These are phyloP conservation scores for Hygrophila difformis DNA, from an alignment of 257 asterid species.

Conservation along the genomic window DNA sequence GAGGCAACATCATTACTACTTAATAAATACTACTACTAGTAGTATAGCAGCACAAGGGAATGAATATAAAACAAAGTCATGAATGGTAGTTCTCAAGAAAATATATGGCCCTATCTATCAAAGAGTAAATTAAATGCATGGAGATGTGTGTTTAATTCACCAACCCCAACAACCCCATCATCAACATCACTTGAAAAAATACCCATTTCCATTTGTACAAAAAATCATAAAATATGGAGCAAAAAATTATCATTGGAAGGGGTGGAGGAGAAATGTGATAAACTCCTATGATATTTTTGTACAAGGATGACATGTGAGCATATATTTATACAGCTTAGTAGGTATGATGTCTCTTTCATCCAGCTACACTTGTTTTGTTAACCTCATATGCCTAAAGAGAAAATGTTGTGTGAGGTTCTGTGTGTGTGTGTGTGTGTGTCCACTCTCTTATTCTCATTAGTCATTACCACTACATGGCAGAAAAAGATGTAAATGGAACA, in stretches of 20 bases:
- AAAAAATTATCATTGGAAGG: no score
- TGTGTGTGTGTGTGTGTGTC: no score
- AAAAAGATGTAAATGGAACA: background rate
- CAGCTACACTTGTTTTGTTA: slow-evolving; percentile 28
- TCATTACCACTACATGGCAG: no score
- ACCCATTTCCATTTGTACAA: background rate
- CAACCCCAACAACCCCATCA: slow-evolving; percentile 41
- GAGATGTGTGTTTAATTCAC: slow-evolving; percentile 33
- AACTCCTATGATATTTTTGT: no score
- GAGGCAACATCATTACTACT: no score
- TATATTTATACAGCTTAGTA: slow-evolving; percentile 29
- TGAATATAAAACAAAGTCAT: background rate
- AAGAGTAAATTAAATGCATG: slow-evolving; percentile 27
- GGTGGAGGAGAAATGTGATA: no score
- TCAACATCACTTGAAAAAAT: slow-evolving; percentile 9
- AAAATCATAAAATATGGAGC: no score
- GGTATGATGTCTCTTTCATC: slow-evolving; percentile 54
- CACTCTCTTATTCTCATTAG: no score
- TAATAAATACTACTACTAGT: no score
- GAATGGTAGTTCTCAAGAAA: slow-evolving; percentile 3
- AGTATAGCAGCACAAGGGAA: background rate
- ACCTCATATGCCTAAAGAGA: background rate
- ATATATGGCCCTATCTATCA: slow-evolving; percentile 14
- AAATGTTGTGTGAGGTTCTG: no score
- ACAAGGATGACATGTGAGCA: slow-evolving; percentile 25